Percentiles rank a stretch among this genome's conserved stretches.
Conservation (phyloP, 192 early-diverging fungal genomes). For the Umbelopsis vinacea region DNA sequence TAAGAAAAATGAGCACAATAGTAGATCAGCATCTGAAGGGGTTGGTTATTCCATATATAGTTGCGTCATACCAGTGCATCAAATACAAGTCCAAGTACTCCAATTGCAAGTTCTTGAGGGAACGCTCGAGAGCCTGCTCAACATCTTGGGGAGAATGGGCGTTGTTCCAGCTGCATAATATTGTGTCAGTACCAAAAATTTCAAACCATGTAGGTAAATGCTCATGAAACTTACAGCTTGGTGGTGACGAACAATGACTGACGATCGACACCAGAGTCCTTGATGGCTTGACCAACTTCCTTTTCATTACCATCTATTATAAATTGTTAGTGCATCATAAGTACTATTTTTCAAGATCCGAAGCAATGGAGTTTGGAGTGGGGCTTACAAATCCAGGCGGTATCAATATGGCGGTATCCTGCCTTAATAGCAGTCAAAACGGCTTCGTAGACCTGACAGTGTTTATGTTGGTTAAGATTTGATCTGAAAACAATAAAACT, state of each 20-base stretch:
- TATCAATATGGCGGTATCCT: constrained; percentile 52
- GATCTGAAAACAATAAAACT: not conserved
- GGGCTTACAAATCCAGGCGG: constrained; percentile 38
- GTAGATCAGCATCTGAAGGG: not conserved
- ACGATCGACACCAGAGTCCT: constrained; percentile 62
- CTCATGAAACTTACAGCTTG: constrained; percentile 46
- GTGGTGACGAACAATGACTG: constrained; percentile 78
- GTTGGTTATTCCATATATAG: not conserved
- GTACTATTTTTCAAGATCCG: not conserved
- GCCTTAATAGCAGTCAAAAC: constrained; percentile 65
- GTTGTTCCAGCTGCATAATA: constrained; percentile 47
- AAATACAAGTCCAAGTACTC: constrained; percentile 86
- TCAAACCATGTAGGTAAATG: not conserved
- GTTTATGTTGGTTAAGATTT: not conserved
- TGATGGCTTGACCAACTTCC: constrained; percentile 78
- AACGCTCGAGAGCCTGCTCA: constrained; percentile 58
- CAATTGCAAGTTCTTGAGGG: constrained; percentile 71
- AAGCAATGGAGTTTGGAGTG: not conserved
- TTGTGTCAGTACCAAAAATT: not conserved
- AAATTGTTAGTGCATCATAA: not conserved
- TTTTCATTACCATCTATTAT: constrained; percentile 74
- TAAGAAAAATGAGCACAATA: not conserved
- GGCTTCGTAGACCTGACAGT: constrained; percentile 48
- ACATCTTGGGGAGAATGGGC: constrained; percentile 64
- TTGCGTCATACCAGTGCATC: constrained; percentile 35